Base-by-base conservation (phyloP, 805 yeast species). In the Huiozyma sinensis region DNA sequence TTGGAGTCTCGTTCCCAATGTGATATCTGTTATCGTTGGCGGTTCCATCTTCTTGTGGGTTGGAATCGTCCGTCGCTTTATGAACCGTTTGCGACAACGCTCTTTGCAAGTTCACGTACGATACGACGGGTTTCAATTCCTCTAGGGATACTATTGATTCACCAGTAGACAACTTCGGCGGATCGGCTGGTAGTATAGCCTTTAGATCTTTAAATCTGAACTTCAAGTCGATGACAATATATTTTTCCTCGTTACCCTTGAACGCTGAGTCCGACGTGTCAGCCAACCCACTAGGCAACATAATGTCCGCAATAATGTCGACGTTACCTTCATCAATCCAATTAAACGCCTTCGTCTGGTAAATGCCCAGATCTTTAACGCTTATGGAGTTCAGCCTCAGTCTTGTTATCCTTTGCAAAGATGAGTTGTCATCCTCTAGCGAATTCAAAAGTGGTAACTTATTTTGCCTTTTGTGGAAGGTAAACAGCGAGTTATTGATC, bases 291-390 rank as follows among this genome's bases (percentile, higher is more conserved):
- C 24, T 2, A 1, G 94, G 92, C 30, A 83, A 67, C 73, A 80
- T 77, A 17, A 84, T 75, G 62, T 84, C 92, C 3, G 86, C 83
- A 12, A 73, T 66, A 5, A 84, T 64, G 46, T 83, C 88, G 5
- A 80, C 77, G 50, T 77, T 77, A 4, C 92, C 90, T 39, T 76
- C 77, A 28, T 73, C 71, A 9, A 84, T 61, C 94, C 92, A 84
- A 54, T 79, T 80, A 55, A 83, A 77, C 49, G 77, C 72, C 24
- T 57, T 55, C 4, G 60, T 55, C 36, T 56, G 58, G 36, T 54
- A 44, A n/a, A 65, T 45, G 0, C 70, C 69, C 24, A 68, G 42
- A 29, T 64, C 63, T n/a, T 61, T 64, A 6, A 69, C 55, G 34
- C 63, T 60, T 7, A 67, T 64, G 2, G 67, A 62, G 40, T 69